Evolutionary conservation across 805 yeast species (phyloP).

Genomic region (Candida vaughaniae): DNA sequence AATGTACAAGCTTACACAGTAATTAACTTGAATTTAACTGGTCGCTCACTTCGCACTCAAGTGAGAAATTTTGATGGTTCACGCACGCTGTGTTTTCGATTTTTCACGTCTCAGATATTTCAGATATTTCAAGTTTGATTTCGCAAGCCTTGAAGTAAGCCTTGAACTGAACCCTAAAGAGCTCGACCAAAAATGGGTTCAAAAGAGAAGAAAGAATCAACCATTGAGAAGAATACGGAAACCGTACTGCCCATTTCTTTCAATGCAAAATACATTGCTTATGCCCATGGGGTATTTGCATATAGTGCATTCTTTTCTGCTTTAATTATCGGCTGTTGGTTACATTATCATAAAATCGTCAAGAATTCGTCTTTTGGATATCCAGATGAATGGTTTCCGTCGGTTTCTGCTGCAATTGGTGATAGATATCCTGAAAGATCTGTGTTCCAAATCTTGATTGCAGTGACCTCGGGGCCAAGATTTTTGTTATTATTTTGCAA

Average conservation of each 20-base stretch:
- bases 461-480: slow-evolving; percentile 91
- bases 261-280: slow-evolving; percentile 67
- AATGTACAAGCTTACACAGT: slow-evolving; percentile 6
- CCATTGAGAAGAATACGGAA: too few species aligned
- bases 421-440: slow-evolving; percentile 96
- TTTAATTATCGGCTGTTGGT: slow-evolving; percentile 64
- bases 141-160: too few species aligned
- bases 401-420: slow-evolving; percentile 95
- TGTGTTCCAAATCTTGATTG: slow-evolving; percentile 86
- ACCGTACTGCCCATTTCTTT: slow-evolving; percentile 19
- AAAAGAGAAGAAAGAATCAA: too few species aligned
- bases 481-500: slow-evolving; percentile 60
- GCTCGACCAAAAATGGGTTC: too few species aligned
- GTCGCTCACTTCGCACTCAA: slow-evolving; percentile 2
- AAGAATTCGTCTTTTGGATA: slow-evolving; percentile 82
- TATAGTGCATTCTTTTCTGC: slow-evolving; percentile 75
- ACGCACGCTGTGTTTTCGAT: neutral
- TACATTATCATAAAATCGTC: slow-evolving; percentile 88
- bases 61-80: slow-evolving; percentile 7
- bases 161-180: too few species aligned
- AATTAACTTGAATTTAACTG: slow-evolving; percentile 8
- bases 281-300: slow-evolving; percentile 73
- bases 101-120: too few species aligned
- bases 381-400: slow-evolving; percentile 98
- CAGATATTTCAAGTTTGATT: too few species aligned